These are phyloP conservation scores for Trypanosoma lewisi DNA, from an alignment of 208 protist genomes.

Conservation along the genomic window DNA sequence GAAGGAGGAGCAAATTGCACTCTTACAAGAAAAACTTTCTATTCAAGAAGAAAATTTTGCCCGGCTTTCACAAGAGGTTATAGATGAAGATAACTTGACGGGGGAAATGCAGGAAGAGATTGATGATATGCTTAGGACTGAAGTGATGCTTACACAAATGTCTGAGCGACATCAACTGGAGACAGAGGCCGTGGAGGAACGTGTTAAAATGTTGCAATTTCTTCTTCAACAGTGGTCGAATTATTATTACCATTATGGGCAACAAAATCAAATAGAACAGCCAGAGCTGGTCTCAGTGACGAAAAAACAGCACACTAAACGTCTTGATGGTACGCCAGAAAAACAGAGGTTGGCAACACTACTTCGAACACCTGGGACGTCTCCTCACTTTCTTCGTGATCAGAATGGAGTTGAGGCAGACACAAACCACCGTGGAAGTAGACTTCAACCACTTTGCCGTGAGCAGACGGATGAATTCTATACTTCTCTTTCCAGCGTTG, in stretches of 20 bases:
- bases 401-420: not conserved
- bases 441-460: not conserved
- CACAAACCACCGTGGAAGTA: not conserved
- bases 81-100: constrained; percentile 42
- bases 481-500: not conserved
- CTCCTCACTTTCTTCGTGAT: not conserved
- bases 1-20: constrained; percentile 7
- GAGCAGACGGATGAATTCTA: not conserved
- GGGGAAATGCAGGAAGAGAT: constrained; percentile 72
- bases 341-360: not conserved
- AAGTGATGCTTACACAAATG: constrained; percentile 49
- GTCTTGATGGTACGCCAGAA: not conserved
- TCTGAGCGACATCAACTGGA: constrained; percentile 30
- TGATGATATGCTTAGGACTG: constrained; percentile 56
- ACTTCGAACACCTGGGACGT: not conserved
- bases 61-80: constrained; percentile 15
- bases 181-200: constrained; percentile 26
- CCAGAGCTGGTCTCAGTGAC: not conserved
- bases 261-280: not conserved
- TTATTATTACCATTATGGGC: no score
- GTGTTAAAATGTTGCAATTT: constrained; percentile 5
- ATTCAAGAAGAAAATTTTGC: constrained; percentile 7
- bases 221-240: constrained; percentile 4
- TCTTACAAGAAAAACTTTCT: not conserved
- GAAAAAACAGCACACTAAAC: not conserved